phyloP scores from a whole-genome alignment of 345 rosid species.

The Murraya koenigii region DNA sequence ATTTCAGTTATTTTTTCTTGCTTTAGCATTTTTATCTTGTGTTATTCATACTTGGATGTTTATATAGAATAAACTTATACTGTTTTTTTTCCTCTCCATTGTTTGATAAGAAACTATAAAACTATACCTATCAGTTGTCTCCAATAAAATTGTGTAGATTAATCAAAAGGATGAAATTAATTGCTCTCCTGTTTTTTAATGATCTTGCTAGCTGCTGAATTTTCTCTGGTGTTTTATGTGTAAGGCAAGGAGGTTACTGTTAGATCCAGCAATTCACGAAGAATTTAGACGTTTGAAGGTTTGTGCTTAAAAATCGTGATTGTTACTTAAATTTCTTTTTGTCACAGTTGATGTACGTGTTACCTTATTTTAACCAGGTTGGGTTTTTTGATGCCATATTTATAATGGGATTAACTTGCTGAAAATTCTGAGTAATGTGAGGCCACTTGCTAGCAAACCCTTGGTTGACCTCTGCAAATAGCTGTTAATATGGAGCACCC shows the following conservation, averaged over 20 bases:
- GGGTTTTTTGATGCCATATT: not conserved
- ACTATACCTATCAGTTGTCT: not conserved
- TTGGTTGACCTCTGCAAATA: not conserved
- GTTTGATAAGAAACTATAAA: not conserved
- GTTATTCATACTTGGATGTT: not conserved
- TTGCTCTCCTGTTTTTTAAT: not conserved
- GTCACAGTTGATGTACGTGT: conserved; percentile 1
- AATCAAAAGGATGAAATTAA: not conserved
- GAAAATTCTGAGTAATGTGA: not conserved
- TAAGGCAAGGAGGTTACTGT: conserved; percentile 85
- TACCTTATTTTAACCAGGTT: not conserved
- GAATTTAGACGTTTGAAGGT: conserved; percentile 93
- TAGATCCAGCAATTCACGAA: conserved; percentile 98
- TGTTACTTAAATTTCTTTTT: not conserved
- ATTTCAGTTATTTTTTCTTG: not conserved
- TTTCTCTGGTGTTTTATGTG: conserved; percentile 19
- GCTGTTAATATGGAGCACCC: not conserved
- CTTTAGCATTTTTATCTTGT: not conserved
- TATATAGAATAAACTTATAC: not conserved
- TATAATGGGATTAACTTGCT: not conserved
- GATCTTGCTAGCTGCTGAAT: not conserved
- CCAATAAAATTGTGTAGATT: not conserved
- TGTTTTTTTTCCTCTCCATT: not conserved
- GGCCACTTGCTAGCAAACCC: not conserved
- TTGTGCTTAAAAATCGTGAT: conserved; percentile 23